Conservation (phyloP, 2,329 filamentous ascomycete species). For the Intubia oerlemansii region DNA sequence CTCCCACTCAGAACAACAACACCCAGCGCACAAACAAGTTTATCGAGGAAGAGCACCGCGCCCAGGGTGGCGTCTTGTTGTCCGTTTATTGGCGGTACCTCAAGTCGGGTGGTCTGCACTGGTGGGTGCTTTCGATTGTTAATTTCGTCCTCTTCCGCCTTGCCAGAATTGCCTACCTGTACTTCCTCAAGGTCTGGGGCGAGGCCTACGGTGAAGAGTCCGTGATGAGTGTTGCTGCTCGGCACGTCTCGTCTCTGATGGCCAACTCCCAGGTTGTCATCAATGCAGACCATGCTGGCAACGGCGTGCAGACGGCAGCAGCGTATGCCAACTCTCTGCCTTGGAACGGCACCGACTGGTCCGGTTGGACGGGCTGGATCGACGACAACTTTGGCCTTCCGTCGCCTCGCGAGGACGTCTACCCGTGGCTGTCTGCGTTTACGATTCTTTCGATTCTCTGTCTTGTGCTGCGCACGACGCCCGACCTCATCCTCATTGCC, state of each 20-base stretch:
- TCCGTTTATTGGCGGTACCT: slow-evolving; percentile 72
- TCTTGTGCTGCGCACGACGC: slow-evolving; percentile 35
- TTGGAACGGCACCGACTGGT: background rate
- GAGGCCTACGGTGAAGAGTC: slow-evolving; percentile 38
- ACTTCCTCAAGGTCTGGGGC: slow-evolving; percentile 76
- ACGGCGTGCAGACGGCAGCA: background rate
- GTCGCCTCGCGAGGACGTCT: slow-evolving; percentile 41
- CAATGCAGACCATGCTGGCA: too few relatives aligned
- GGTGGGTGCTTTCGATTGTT: slow-evolving; percentile 46
- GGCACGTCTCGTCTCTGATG: slow-evolving; percentile 1
- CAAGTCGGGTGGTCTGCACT: slow-evolving; percentile 52
- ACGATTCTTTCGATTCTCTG: slow-evolving; percentile 41
- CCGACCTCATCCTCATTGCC: slow-evolving; percentile 47
- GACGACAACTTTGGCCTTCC: slow-evolving; percentile 29
- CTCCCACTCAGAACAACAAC: slow-evolving; percentile 18
- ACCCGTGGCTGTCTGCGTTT: slow-evolving; percentile 55
- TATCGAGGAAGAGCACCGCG: slow-evolving; percentile 56
- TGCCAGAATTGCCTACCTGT: slow-evolving; percentile 44
- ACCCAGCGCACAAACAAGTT: slow-evolving; percentile 36
- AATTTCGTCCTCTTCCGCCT: slow-evolving; percentile 42
- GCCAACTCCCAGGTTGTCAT: background rate
- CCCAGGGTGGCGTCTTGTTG: slow-evolving; percentile 52
- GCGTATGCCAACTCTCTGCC: too few relatives aligned
- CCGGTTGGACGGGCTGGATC: background rate
- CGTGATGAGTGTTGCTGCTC: slow-evolving; percentile 3